Conservation (phyloP, 2,329 filamentous ascomycete species). For the Venturia pyrina region DNA sequence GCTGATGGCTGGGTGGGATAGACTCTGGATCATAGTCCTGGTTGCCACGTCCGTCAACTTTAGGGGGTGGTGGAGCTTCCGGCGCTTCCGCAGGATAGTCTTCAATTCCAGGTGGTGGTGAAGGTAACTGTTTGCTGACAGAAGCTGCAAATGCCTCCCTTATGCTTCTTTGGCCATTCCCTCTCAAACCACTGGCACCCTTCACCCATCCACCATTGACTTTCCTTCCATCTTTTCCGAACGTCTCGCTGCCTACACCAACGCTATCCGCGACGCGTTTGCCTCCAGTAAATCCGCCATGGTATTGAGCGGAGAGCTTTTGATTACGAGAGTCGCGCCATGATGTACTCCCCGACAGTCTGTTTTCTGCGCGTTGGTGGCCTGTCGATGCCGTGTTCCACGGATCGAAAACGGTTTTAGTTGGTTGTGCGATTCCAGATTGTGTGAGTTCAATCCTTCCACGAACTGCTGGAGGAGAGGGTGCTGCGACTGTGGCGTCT, state of each 20-base stretch:
- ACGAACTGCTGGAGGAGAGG: not conserved
- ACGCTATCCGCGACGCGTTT: conserved; percentile 54
- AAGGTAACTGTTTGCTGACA: not conserved
- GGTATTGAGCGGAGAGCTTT: conserved; percentile 58
- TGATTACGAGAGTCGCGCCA: conserved; percentile 62
- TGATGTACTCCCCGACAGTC: conserved; percentile 49
- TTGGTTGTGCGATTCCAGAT: conserved; percentile 13
- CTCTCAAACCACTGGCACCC: conserved; percentile 39
- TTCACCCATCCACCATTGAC: conserved; percentile 43
- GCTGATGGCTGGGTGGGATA: conserved; percentile 6
- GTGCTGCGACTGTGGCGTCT: not conserved
- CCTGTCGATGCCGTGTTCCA: conserved; percentile 68
- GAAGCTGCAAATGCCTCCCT: conserved; percentile 20
- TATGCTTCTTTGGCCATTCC: conserved; percentile 34
- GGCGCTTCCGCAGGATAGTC: not conserved
- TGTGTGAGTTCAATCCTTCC: not conserved
- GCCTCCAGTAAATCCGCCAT: conserved; percentile 33
- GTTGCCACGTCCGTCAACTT: not conserved
- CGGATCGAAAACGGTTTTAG: conserved; percentile 44
- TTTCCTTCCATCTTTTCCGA: conserved; percentile 37
- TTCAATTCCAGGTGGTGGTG: not conserved
- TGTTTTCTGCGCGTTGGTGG: conserved; percentile 66
- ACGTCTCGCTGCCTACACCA: conserved; percentile 52
- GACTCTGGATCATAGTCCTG: not conserved
- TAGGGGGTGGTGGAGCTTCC: not conserved